Base-by-base conservation (phyloP, 805 yeast genomes). In the Saccharomycopsis lassenensis region DNA sequence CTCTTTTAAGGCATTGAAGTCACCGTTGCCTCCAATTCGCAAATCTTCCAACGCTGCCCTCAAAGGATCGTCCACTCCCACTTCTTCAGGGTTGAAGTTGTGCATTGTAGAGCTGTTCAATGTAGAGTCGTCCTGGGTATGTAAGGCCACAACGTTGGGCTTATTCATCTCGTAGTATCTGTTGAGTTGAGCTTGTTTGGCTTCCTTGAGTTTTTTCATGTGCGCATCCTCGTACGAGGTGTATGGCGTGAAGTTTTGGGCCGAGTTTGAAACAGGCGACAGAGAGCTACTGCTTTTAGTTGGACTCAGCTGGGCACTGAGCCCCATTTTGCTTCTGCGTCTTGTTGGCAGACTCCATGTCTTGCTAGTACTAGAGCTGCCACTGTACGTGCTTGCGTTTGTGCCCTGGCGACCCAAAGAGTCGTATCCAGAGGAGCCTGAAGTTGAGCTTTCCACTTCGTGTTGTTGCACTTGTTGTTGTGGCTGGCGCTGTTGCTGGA, bases 1-100 rank as follows among this genome's bases (percentile, higher is more conserved):
- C 28, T 61, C 57, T 45, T 59, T 54, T 36, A 62, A 49, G 24
- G 58, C 62, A 19, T 51, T 51, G 56, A 55, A 55, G 43, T 58
- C 59, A 17, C 65, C 71, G 50, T 66, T 55, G 19, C 70, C 57
- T 35, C 65, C 65, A 12, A 56, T 46, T 27, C 57, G 56, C 33
- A 62, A 47, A 33, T 63, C 65, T 39, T 67, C 70, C 35, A 73
- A 52, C 2, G 76, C 76, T 2, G 73, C 70, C 23, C 71, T 64
- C 29, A 74, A 52, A 6, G 77, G 77, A 46, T 73, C 76, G n/a
- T 41, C 41, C 7, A 40, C 44, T 6, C 44, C 46, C 4, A 36
- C 33, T 26, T 43, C 49, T 33, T 24, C 47, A 29, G 39, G 46
- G 30, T 33, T 39, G 33, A 32, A 36, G 32, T 16, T 43, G n/a